Base-by-base conservation (phyloP, 2,329 filamentous ascomycete species). In the Xylaria sp. region DNA sequence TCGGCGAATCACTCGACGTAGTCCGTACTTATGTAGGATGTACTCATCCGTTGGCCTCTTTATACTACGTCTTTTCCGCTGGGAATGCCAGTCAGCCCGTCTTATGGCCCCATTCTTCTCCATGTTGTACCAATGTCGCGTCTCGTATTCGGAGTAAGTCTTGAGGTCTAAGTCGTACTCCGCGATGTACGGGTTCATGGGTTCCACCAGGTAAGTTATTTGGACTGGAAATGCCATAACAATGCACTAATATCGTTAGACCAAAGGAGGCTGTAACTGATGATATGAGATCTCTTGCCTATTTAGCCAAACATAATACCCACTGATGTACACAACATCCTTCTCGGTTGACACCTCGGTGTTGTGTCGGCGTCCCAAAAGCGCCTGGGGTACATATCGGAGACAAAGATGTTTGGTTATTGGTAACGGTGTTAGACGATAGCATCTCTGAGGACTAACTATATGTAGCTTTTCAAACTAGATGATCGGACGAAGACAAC, bases 31-130 rank as follows among this genome's bases (percentile, higher is more conserved):
- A 3, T 37, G 20, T 34, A 32, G 41, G 55, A 68, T 32, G n/a
- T 66, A 25, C 10, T 68, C 57, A 15, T 72, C 20, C 15, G 68
- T 66, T 25, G 68, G 68, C 6, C 13, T 39, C 34, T 59, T 55
- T 9, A 37, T 48, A 32, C 64, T 39, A 7, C 70, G 68, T 68
- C 70, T 66, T 37, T 50, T 46, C 39, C 70, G 62, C 56, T 72
- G 70, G 25, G 66, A 72, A 57, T 46, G 62, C 70, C 70, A 72
- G 46, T 72, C 68, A 3, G 62, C 44, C 20, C 70, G 68, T 41
- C 66, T 66, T 58, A 65, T 63, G n/a, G 12, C 39, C 3, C 65
- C 25, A 23, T 39, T 52, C 28, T 61, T 64, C 44, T 71, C 70
- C 23, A 60, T 48, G 12, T 63, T 32, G 25, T 66, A 70, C 63